Base-by-base conservation (phyloP, 2,329 filamentous ascomycete genomes). In the Epichloe gansuensis region DNA sequence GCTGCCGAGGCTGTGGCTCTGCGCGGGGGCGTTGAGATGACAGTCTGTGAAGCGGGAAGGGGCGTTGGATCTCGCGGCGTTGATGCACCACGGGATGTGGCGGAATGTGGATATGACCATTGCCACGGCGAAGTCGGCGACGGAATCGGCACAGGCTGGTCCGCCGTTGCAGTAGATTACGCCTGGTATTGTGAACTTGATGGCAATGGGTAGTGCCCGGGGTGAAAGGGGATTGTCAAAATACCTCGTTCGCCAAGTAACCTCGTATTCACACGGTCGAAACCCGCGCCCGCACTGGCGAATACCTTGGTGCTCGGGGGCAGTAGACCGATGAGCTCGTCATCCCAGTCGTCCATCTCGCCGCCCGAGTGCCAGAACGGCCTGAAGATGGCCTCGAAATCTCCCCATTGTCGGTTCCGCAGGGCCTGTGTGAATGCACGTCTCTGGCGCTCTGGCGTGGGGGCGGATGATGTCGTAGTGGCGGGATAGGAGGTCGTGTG, bases 111-210 rank as follows among this genome's bases (percentile, higher is more conserved):
- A 77, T 48, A 90, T 77, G 58, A 89, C 78, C 59, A 85, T 76
- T 61, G 81, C 82, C 42, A 87, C 72, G 17, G 83, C 80, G 56
- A 86, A 80, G 65, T 89, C 86, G 49, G 85, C 84, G 1, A 88
- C 85, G 4, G 84, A 80, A 61, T 89, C 85, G 6, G 82, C 82
- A 38, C 83, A 83, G 0, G 85, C 83, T 2, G 81, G 75, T 2
- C 83, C 84, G 3, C 81, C 77, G 67, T 89, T 88, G 72, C 85
- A 88, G 68, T 88, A 89, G 50, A 84, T 68, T 56, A 86, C 78
- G 39, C 81, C 77, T 77, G 48, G 17, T 34, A 13, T 8, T 23
- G 21, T 17, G n/a, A 44, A 21, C 21, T 17, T 44, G 25, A 21
- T 39, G 7, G 2, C n/a, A 6, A 3, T 17, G 8, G 28, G 28